These are phyloP conservation scores for Hirsutella minnesotensis DNA, from an alignment of 2,329 filamentous ascomycete species.

Conservation along the genomic window DNA sequence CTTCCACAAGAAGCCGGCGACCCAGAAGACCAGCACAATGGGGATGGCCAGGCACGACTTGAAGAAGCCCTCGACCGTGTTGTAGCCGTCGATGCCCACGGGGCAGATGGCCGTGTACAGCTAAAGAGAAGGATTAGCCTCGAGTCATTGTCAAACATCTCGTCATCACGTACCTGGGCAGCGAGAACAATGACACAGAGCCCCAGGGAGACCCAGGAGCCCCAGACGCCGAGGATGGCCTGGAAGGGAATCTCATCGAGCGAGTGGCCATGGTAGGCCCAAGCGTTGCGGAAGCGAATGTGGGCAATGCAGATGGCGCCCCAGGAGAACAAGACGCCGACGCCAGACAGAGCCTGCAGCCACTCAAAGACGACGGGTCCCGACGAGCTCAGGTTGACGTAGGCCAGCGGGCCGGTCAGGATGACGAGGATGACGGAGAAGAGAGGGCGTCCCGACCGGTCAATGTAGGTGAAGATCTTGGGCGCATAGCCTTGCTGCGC, in stretches of 20 bases:
- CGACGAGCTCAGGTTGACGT: slow-evolving; percentile 29
- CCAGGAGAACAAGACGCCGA: slow-evolving; percentile 54
- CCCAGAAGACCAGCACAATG: slow-evolving; percentile 42
- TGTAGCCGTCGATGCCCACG: slow-evolving; percentile 14
- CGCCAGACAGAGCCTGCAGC: slow-evolving; percentile 51
- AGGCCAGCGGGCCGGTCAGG: slow-evolving; percentile 35
- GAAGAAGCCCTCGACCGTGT: slow-evolving; percentile 39
- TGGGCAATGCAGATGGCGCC: slow-evolving; percentile 52
- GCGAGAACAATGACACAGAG: slow-evolving; percentile 42
- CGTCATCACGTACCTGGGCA: slow-evolving; percentile 28
- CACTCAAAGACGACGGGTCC: slow-evolving; percentile 47
- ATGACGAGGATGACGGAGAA: slow-evolving; percentile 31
- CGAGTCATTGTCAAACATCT: not conserved
- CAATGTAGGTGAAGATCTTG: slow-evolving; percentile 39
- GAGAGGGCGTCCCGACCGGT: slow-evolving; percentile 39
- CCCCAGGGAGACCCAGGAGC: slow-evolving; percentile 49
- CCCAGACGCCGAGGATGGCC: slow-evolving; percentile 45
- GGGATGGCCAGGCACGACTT: slow-evolving; percentile 39
- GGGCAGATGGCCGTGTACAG: slow-evolving; percentile 37
- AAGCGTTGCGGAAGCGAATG: slow-evolving; percentile 55
- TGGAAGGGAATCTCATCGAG: slow-evolving; percentile 55
- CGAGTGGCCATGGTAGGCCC: slow-evolving; percentile 43
- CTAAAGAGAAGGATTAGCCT: slow-evolving; percentile 9
- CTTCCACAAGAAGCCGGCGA: slow-evolving; percentile 52
- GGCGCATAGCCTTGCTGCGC: slow-evolving; percentile 45